Evolutionary conservation across 371 early-diverging fungal species (phyloP).

Genomic region (Syncephalastrum monosporum): DNA sequence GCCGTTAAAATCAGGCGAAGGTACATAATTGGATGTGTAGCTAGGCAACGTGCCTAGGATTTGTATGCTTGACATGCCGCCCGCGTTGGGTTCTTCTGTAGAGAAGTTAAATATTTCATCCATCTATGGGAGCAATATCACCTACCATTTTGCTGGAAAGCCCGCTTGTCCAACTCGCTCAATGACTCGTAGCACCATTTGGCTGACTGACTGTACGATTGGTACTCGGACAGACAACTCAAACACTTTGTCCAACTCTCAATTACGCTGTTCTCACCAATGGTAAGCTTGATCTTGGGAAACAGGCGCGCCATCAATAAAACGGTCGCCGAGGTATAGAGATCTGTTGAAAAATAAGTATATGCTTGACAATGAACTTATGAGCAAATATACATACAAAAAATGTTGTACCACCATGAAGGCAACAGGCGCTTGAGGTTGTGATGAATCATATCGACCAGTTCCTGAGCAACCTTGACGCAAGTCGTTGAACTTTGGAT

Average conservation of each 20-base stretch:
- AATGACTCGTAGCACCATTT: slow-evolving; percentile 25
- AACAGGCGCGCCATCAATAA: slow-evolving; percentile 27
- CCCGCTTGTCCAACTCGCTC: slow-evolving; percentile 21
- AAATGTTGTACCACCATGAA: slow-evolving; percentile 31
- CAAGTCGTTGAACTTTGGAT: slow-evolving; percentile 23
- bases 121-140: background rate
- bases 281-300: slow-evolving; percentile 21
- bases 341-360: slow-evolving; percentile 9
- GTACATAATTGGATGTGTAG: slow-evolving; percentile 7
- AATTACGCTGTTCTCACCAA: slow-evolving; percentile 19
- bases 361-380: background rate
- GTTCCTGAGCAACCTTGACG: slow-evolving; percentile 22
- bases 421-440: slow-evolving; percentile 21
- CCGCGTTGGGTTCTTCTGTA: slow-evolving; percentile 9
- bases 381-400: slow-evolving; percentile 15
- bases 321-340: slow-evolving; percentile 30
- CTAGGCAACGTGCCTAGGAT: slow-evolving; percentile 22
- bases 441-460: slow-evolving; percentile 23
- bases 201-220: slow-evolving; percentile 21
- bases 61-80: slow-evolving; percentile 24
- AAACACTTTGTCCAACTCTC: slow-evolving; percentile 25
- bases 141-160: slow-evolving; percentile 22
- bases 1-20: no score
- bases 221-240: slow-evolving; percentile 17
- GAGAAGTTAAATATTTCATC: background rate